Evolutionary conservation across 495 filamentous ascomycete genomes (phyloP), one percentile per base, ranked within the genome.

Genomic region (Aspergillus baeticus): DNA sequence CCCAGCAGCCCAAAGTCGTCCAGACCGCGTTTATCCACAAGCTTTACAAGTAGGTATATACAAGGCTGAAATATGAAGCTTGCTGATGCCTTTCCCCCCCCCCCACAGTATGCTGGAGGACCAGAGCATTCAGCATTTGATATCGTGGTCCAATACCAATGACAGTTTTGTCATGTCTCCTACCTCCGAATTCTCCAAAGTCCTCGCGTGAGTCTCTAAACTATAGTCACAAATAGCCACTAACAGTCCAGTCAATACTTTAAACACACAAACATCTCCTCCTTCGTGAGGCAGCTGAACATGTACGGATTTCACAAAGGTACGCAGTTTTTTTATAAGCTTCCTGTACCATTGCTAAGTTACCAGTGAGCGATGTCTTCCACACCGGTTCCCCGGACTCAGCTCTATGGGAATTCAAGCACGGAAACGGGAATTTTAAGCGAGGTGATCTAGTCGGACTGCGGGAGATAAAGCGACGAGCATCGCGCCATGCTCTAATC

Each of bases 261-360:
- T 72, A 98, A 98, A 68, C 94, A 98, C 70, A 98, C 94, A 56
- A 98, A 98, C 67, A 95, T 98, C 51, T 97, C 94, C 5, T 98
- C 94, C 10, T 98, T 98, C 68, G 94, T 98, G 34, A 85, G 94
- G 45, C 94, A 98, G 73, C 77, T 98, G 51, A 98, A 98, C 68
- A 98, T 98, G 94, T 98, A 98, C 63, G 94, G 94, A 2, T 98
- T 98, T 76, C 94, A 98, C 73, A 98, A 98, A 91, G 94, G 94
- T 94, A 78, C 46, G 79, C 38, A 18, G 48, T 42, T 21, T 20
- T 29, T 20, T 6, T 21, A 18, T 11, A n/a, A 33, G 31, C 36
- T 48, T 45, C n/a, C 14, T n/a, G 6, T n/a, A 54, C 21, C 13
- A 50, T 54, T 43, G 41, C 53, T 64, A 52, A 63, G 26, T 29